A percentile compares a stretch with the other conserved stretches of the same genome.
Conservation (phyloP, 495 filamentous ascomycete species). For the Talaromyces wortmannii region DNA sequence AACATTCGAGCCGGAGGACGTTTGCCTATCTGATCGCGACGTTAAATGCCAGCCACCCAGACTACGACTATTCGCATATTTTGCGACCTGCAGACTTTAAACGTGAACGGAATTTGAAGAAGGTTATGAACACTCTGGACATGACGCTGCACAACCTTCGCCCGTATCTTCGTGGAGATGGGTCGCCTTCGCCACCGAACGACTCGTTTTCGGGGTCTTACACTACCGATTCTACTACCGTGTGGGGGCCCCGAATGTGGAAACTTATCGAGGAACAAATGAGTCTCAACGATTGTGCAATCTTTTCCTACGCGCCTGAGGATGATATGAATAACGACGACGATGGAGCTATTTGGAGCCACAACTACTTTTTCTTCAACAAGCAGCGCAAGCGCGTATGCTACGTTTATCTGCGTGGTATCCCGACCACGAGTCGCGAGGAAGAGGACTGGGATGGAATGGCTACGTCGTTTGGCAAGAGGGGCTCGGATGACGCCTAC, state of each 20-base stretch:
- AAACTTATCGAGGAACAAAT: slow-evolving; percentile 86
- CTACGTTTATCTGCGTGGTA: slow-evolving; percentile 82
- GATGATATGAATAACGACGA: slow-evolving; percentile 86
- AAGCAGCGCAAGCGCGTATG: slow-evolving; percentile 87
- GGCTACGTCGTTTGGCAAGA: slow-evolving; percentile 36
- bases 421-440: slow-evolving; percentile 69
- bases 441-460: slow-evolving; percentile 27
- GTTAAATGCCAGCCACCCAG: slow-evolving; percentile 92
- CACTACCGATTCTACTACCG: slow-evolving; percentile 25
- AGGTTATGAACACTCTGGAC: slow-evolving; percentile 79
- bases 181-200: slow-evolving; percentile 38
- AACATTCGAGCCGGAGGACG: slow-evolving; percentile 79
- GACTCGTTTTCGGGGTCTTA: slow-evolving; percentile 39
- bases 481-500: slow-evolving; percentile 41
- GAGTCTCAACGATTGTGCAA: slow-evolving; percentile 72
- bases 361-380: slow-evolving; percentile 98
- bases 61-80: slow-evolving; percentile 94
- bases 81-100: slow-evolving; percentile 83
- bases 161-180: slow-evolving; percentile 45
- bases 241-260: slow-evolving; percentile 88
- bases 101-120: slow-evolving; percentile 64
- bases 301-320: slow-evolving; percentile 79
- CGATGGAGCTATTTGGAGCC: slow-evolving; percentile 86
- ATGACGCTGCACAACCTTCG: slow-evolving; percentile 78
- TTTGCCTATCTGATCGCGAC: slow-evolving; percentile 97